Evolutionary conservation across 805 yeast species (phyloP).

Genomic region (Cephaloascus fragrans): DNA sequence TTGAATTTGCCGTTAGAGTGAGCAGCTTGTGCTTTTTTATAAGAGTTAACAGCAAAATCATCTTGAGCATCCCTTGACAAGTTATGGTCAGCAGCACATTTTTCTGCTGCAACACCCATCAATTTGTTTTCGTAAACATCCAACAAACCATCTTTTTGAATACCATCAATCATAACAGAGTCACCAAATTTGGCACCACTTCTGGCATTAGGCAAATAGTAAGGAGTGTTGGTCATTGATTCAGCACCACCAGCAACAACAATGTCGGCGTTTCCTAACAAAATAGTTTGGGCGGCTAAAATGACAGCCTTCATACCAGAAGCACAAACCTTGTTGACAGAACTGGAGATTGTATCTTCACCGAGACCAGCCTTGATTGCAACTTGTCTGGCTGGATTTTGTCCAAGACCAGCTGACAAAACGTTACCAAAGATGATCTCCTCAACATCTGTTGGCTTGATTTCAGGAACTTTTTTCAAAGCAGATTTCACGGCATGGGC

Average conservation of each 20-base stretch:
- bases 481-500: slow-evolving; percentile 89
- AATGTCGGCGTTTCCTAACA: slow-evolving; percentile 83
- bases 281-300: slow-evolving; percentile 81
- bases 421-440: slow-evolving; percentile 93
- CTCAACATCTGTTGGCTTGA: slow-evolving; percentile 70
- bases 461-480: slow-evolving; percentile 69
- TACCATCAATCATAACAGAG: slow-evolving; percentile 69
- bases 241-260: slow-evolving; percentile 98
- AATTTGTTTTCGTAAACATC: slow-evolving; percentile 85
- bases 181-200: slow-evolving; percentile 88
- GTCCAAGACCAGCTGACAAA: slow-evolving; percentile 88
- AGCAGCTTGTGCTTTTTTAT: slow-evolving; percentile 80
- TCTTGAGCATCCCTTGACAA: slow-evolving; percentile 85
- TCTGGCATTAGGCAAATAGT: slow-evolving; percentile 81
- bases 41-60: slow-evolving; percentile 74
- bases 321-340: slow-evolving; percentile 95
- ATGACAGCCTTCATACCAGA: slow-evolving; percentile 91
- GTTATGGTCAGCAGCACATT: slow-evolving; percentile 77
- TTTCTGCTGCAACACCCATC: slow-evolving; percentile 98
- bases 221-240: slow-evolving; percentile 93
- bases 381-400: slow-evolving; percentile 97
- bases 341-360: slow-evolving; percentile 72
- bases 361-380: slow-evolving; percentile 85
- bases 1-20: slow-evolving; percentile 73
- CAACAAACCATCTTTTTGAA: slow-evolving; percentile 84